Conservation (phyloP, 2,329 filamentous ascomycete species). For the Zasmidium cellare region DNA sequence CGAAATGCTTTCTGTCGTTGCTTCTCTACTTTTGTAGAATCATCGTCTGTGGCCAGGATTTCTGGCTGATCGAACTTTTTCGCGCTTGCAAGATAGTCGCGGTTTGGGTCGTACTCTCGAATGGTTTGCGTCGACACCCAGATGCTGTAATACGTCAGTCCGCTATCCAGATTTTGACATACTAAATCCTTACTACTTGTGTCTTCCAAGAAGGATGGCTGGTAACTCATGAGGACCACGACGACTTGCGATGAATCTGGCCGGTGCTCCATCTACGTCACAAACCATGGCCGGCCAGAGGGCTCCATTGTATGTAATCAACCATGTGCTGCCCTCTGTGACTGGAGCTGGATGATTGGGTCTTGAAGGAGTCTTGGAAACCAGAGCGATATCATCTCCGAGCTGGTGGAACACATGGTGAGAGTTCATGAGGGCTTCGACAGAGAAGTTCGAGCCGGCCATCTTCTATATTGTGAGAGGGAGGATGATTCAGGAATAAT, state of each 20-base stretch:
- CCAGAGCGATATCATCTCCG: background rate
- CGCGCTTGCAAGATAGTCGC: constrained; percentile 14
- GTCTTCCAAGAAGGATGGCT: constrained; percentile 23
- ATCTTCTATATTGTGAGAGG: too few species aligned
- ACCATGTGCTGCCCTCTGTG: constrained; percentile 15
- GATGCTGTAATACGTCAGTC: constrained; percentile 13
- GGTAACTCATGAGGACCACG: constrained; percentile 11
- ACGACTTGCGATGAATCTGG: constrained; percentile 10
- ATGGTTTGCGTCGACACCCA: constrained; percentile 18
- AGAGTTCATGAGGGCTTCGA: too few species aligned
- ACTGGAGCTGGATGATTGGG: background rate
- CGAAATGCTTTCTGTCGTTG: constrained; percentile 13
- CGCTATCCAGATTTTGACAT: background rate
- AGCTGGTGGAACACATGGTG: background rate
- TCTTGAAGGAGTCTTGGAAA: background rate
- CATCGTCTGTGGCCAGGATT: constrained; percentile 5
- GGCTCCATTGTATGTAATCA: constrained; percentile 10
- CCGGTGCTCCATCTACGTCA: constrained; percentile 11
- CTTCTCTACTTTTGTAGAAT: constrained; percentile 5
- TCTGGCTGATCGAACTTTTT: background rate
- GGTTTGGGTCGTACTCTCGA: constrained; percentile 11
- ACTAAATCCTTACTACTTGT: constrained; percentile 21
- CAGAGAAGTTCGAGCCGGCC: too few species aligned
- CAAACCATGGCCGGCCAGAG: constrained; percentile 27
- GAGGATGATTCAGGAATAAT: too few species aligned